Conservation (phyloP, 208 protist species). For the Spongospora subterranea region DNA sequence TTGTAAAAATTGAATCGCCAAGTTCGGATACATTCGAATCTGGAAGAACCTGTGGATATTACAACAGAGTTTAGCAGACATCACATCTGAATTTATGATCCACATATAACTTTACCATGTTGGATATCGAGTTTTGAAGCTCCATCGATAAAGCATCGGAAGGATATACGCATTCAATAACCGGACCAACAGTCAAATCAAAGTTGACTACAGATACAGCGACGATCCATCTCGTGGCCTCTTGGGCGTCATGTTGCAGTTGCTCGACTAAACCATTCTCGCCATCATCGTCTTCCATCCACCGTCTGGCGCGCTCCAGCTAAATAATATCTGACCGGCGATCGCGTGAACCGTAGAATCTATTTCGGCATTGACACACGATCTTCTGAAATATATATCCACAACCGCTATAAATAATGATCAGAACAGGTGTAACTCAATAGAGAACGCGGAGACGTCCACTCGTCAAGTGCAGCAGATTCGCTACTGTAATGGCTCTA, state of each 20-base stretch:
- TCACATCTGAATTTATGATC: background rate
- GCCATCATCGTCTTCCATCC: too few relatives aligned
- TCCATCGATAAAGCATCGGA: background rate
- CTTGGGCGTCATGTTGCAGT: background rate
- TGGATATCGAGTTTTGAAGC: background rate
- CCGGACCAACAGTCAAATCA: background rate
- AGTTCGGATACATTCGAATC: background rate
- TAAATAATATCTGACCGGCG: too few relatives aligned
- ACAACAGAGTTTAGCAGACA: background rate
- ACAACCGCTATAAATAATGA: too few relatives aligned
- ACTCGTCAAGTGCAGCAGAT: too few relatives aligned
- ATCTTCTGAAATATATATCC: too few relatives aligned
- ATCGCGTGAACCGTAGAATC: too few relatives aligned
- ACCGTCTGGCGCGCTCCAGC: too few relatives aligned
- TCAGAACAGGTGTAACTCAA: too few relatives aligned
- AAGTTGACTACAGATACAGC: slow-evolving; percentile 3
- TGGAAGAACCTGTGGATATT: background rate
- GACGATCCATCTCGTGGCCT: background rate
- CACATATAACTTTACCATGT: background rate
- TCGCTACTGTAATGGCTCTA: too few relatives aligned
- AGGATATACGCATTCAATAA: slow-evolving; percentile 3
- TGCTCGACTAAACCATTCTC: too few relatives aligned
- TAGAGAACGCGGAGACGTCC: too few relatives aligned
- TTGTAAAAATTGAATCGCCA: background rate
- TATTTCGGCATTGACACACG: too few relatives aligned